These are phyloP conservation scores for Moniliella sp. DNA, from an alignment of 1,284 basidiomycete species.

Conservation along the genomic window DNA sequence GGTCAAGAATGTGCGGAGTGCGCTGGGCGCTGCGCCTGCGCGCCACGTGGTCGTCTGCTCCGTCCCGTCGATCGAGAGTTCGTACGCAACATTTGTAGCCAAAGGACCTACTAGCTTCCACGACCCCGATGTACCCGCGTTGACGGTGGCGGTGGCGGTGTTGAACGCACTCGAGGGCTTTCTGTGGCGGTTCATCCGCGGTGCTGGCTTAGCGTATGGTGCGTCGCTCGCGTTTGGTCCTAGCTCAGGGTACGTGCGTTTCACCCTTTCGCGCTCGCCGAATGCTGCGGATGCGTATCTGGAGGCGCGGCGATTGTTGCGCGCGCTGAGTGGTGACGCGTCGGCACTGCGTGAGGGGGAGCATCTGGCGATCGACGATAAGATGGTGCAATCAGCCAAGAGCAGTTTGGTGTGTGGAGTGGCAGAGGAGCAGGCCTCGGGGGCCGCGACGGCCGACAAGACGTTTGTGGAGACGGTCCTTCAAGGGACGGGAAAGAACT, in stretches of 20 bases:
- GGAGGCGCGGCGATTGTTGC: conserved; percentile 44
- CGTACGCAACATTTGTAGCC: conserved; percentile 59
- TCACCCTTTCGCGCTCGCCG: conserved; percentile 56
- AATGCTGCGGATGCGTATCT: conserved; percentile 62
- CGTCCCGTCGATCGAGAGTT: conserved; percentile 79
- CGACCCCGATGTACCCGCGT: conserved; percentile 62
- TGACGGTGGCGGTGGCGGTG: conserved; percentile 63
- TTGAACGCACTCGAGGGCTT: conserved; percentile 84
- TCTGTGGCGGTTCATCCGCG: conserved; percentile 46
- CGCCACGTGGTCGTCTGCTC: conserved; percentile 64
- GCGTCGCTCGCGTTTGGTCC: conserved; percentile 56
- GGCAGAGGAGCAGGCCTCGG: conserved; percentile 59
- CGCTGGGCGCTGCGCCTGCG: conserved; percentile 50
- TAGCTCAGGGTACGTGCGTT: conserved; percentile 60
- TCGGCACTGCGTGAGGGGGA: too few species aligned
- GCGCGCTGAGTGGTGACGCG: conserved; percentile 23
- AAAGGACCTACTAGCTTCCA: conserved; percentile 40
- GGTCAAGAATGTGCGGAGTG: conserved; percentile 50
- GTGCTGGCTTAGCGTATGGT: conserved; percentile 51
- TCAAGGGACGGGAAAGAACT: conserved; percentile 14
- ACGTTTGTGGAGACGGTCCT: conserved; percentile 17
- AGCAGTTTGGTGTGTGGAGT: conserved; percentile 68
- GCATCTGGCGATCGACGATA: conserved; percentile 51
- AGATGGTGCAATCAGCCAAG: conserved; percentile 72
- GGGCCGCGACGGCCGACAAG: conserved; percentile 50